Evolutionary conservation across 768 basidiomycete genomes (phyloP).

Genomic region (Flagelloscypha sp.): DNA sequence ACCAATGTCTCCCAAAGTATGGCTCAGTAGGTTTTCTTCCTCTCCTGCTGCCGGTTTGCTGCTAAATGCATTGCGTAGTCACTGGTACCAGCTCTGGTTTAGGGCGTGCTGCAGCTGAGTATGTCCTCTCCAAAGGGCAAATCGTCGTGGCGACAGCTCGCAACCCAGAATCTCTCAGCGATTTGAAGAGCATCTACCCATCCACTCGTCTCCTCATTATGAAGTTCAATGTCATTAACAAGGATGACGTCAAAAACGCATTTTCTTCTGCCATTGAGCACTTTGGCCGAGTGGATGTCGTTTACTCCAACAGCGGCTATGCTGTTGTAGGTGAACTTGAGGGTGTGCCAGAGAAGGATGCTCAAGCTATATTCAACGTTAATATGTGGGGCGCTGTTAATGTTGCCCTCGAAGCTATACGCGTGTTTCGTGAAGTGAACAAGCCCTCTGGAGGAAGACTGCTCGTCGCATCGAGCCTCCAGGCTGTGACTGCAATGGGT

Average conservation of each 20-base stretch:
- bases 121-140: too few relatives aligned
- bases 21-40: too few relatives aligned
- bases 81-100: too few relatives aligned
- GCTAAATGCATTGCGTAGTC: too few relatives aligned
- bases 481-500: constrained; percentile 10
- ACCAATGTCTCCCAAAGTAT: too few relatives aligned
- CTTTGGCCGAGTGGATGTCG: constrained; percentile 14
- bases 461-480: constrained; percentile 20
- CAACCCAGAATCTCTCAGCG: too few relatives aligned
- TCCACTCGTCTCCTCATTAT: constrained; percentile 22
- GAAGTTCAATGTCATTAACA: constrained; percentile 13
- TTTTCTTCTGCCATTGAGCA: constrained; percentile 5
- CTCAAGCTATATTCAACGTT: constrained; percentile 16
- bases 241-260: constrained; percentile 11
- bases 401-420: constrained; percentile 22
- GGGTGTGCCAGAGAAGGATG: constrained; percentile 11
- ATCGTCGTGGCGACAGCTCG: too few relatives aligned
- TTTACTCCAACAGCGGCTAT: constrained; percentile 13
- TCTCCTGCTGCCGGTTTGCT: too few relatives aligned
- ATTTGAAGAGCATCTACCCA: too few relatives aligned
- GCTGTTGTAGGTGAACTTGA: constrained; percentile 17
- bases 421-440: constrained; percentile 27
- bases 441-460: constrained; percentile 22
- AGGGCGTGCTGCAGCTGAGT: too few relatives aligned
- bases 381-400: constrained; percentile 21